A percentile compares a stretch with the other conserved stretches of the same genome.
phyloP scores from a whole-genome alignment of 192 early-diverging fungal species.

The Dispira parvispora region DNA sequence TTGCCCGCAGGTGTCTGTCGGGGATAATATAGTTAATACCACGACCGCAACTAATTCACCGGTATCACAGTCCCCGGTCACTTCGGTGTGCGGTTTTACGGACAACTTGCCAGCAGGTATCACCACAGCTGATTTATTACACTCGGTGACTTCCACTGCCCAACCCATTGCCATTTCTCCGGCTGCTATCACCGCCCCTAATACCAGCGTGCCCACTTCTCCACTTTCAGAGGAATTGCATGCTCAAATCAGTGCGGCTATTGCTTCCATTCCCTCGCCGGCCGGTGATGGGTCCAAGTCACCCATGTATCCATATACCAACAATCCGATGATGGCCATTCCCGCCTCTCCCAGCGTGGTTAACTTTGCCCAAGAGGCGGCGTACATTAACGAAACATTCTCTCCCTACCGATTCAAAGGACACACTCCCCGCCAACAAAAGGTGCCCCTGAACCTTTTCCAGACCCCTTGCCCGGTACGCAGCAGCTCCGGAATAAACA shows the following conservation, averaged over 20 bases:
- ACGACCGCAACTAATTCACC: not conserved
- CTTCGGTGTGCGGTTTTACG: not conserved
- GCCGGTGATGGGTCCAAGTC: not conserved
- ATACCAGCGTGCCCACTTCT: not conserved
- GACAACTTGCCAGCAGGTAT: too few relatives aligned
- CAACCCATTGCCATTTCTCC: not conserved
- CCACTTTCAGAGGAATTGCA: not conserved
- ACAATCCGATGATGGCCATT: slow-evolving; percentile 4
- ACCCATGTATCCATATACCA: slow-evolving; percentile 10
- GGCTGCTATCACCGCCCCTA: not conserved
- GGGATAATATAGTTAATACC: not conserved
- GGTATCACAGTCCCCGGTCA: not conserved
- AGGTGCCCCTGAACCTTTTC: slow-evolving; percentile 4
- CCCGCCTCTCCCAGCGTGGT: slow-evolving; percentile 8
- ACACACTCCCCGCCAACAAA: not conserved
- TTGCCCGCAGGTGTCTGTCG: not conserved
- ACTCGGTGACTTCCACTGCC: not conserved
- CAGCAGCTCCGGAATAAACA: not conserved
- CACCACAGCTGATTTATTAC: not conserved
- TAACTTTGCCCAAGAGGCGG: slow-evolving; percentile 10
- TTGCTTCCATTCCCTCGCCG: not conserved
- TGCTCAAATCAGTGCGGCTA: not conserved
- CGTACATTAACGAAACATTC: slow-evolving; percentile 10
- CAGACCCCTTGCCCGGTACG: not conserved
- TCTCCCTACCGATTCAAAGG: slow-evolving; percentile 10